A percentile compares a stretch with the other conserved stretches of the same genome.
Conservation (phyloP, 2,329 filamentous ascomycete species). For the Exophiala mesophila region DNA sequence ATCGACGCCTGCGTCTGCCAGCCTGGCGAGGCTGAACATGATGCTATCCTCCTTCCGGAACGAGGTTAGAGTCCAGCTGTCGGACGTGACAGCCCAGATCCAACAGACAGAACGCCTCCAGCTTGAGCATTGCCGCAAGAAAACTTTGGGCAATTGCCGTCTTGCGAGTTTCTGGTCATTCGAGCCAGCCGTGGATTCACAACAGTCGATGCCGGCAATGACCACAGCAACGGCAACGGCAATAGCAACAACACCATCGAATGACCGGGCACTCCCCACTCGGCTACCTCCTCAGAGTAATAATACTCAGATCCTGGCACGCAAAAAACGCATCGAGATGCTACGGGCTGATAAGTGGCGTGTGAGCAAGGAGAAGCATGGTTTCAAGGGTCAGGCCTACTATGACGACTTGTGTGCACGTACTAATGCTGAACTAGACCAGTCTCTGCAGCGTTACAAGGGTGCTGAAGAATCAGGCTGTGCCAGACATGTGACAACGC, state of each 20-base stretch:
- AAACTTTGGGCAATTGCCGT: slow-evolving; percentile 10
- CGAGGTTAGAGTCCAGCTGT: slow-evolving; percentile 12
- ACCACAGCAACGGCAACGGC: not conserved
- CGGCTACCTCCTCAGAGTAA: too few species aligned
- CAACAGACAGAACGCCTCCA: slow-evolving; percentile 10
- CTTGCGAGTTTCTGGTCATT: slow-evolving; percentile 22
- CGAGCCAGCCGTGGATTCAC: not conserved
- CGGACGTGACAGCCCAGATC: slow-evolving; percentile 6
- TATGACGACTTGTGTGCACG: slow-evolving; percentile 20
- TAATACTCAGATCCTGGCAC: too few species aligned
- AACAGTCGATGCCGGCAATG: not conserved
- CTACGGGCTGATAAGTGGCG: slow-evolving; percentile 18
- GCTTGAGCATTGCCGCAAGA: slow-evolving; percentile 8
- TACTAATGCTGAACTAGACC: too few species aligned
- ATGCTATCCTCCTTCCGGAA: slow-evolving; percentile 12
- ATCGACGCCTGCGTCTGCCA: slow-evolving; percentile 15
- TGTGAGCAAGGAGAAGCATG: slow-evolving; percentile 24
- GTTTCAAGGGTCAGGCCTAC: slow-evolving; percentile 22
- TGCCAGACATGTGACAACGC: too few species aligned
- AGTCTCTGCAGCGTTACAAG: too few species aligned
- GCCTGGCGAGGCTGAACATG: slow-evolving; percentile 14
- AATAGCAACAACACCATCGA: not conserved
- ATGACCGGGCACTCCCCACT: not conserved
- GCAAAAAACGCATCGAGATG: slow-evolving; percentile 21
- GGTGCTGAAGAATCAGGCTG: too few species aligned